Conservation (phyloP, 331 rosid species). For the Rhamnella rubrinervis region DNA sequence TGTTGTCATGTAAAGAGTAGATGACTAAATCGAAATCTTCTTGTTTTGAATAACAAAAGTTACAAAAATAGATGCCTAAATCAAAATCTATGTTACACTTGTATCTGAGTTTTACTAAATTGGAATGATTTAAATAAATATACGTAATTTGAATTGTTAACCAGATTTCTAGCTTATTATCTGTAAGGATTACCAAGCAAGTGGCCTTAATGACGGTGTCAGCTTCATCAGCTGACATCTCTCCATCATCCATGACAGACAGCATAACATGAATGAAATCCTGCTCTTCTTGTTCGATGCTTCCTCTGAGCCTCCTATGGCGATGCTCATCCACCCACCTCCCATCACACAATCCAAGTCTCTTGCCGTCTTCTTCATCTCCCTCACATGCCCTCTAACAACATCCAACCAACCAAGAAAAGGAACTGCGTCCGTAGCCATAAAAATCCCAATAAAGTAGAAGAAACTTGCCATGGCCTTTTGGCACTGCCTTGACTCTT, state of each 20-base stretch:
- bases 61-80: too few species aligned
- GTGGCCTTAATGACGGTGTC: slow-evolving; percentile 4
- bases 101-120: too few species aligned
- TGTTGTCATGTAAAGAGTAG: too few species aligned
- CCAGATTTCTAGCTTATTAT: too few species aligned
- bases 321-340: slow-evolving; percentile 3
- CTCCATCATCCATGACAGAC: background rate
- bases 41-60: too few species aligned
- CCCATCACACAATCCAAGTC: background rate
- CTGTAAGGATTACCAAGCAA: slow-evolving; percentile 2
- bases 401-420: background rate
- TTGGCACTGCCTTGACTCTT: background rate
- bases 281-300: background rate
- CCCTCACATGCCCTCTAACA: background rate
- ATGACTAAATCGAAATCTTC: too few species aligned
- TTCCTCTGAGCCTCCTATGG: too few species aligned
- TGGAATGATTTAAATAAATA: too few species aligned
- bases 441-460: background rate
- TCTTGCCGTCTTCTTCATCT: background rate
- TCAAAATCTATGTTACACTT: too few species aligned
- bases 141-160: too few species aligned
- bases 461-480: background rate
- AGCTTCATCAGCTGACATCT: background rate
- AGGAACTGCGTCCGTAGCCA: background rate
- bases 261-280: slow-evolving; percentile 4